A percentile compares a stretch with the other conserved stretches of the same genome.
Conservation (phyloP, 805 yeast genomes). For the Lachancea nothofagi region DNA sequence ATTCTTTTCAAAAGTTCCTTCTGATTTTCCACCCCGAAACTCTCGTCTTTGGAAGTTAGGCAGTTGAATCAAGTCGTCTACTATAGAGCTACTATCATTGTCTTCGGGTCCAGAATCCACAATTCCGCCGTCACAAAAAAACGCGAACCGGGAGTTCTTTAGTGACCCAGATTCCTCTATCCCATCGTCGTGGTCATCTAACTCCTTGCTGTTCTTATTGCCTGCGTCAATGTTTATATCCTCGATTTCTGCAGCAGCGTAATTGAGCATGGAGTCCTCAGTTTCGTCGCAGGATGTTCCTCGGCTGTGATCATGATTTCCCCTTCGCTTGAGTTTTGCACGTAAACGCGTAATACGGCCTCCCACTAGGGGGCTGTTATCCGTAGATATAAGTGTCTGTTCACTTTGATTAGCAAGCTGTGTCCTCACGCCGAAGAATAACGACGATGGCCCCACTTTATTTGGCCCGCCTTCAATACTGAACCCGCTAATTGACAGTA, state of each 20-base stretch:
- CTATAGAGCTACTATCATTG: constrained; percentile 4
- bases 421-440: constrained; percentile 7
- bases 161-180: background rate
- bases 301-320: background rate
- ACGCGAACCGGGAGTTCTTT: background rate
- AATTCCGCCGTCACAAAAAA: background rate
- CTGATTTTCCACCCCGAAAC: background rate
- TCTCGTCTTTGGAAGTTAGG: constrained; percentile 5
- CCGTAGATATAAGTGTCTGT: constrained; percentile 5
- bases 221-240: too few relatives aligned
- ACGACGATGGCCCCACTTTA: constrained; percentile 4
- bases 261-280: background rate
- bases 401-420: constrained; percentile 10
- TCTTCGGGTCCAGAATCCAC: constrained; percentile 6
- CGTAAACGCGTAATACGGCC: background rate
- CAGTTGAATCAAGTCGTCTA: constrained; percentile 5
- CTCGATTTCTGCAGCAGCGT: background rate
- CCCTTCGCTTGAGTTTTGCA: constrained; percentile 1
- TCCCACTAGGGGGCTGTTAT: constrained; percentile 1
- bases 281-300: background rate
- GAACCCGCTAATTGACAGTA: constrained; percentile 26
- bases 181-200: background rate
- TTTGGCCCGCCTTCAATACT: constrained; percentile 24
- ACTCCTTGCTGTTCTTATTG: background rate
- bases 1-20: background rate